Percentiles rank a stretch among this genome's conserved stretches.
These are phyloP conservation scores for Globisporangium camurandrum DNA, from an alignment of 352 stramenopile species.

Conservation along the genomic window DNA sequence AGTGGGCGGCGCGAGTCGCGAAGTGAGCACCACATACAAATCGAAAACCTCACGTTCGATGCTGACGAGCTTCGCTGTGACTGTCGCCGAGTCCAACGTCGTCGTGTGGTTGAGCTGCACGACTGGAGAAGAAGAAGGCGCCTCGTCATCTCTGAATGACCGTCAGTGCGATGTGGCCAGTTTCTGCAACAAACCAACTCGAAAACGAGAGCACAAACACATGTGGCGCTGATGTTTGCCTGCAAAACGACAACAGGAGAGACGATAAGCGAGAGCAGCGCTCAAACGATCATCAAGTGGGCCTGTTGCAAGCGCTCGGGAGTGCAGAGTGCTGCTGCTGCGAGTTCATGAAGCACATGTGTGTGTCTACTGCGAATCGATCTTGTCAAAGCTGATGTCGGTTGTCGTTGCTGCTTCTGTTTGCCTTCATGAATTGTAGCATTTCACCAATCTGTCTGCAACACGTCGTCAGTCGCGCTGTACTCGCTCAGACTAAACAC, in stretches of 20 bases:
- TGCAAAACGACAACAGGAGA: background rate
- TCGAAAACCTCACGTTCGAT: background rate
- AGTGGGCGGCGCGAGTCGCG: background rate
- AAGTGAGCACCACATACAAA: too few relatives aligned
- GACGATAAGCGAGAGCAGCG: background rate
- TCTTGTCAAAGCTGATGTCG: background rate
- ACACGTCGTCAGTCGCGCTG: too few relatives aligned
- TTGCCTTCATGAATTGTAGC: background rate
- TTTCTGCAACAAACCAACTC: too few relatives aligned
- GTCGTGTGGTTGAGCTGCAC: background rate
- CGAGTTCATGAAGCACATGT: too few relatives aligned
- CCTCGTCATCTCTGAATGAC: background rate
- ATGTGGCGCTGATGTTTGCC: background rate
- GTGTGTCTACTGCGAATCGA: background rate
- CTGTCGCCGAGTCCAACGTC: background rate
- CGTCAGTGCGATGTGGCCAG: background rate
- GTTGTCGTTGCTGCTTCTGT: background rate
- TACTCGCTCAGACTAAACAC: too few relatives aligned
- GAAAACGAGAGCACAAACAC: background rate
- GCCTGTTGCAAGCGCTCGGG: too few relatives aligned
- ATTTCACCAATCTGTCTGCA: background rate
- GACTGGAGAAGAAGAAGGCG: conserved; percentile 1
- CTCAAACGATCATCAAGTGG: too few relatives aligned
- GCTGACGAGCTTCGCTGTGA: background rate
- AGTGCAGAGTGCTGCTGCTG: too few relatives aligned